Evolutionary conservation across 768 basidiomycete species (phyloP).

Genomic region (Boletus rex-veris): DNA sequence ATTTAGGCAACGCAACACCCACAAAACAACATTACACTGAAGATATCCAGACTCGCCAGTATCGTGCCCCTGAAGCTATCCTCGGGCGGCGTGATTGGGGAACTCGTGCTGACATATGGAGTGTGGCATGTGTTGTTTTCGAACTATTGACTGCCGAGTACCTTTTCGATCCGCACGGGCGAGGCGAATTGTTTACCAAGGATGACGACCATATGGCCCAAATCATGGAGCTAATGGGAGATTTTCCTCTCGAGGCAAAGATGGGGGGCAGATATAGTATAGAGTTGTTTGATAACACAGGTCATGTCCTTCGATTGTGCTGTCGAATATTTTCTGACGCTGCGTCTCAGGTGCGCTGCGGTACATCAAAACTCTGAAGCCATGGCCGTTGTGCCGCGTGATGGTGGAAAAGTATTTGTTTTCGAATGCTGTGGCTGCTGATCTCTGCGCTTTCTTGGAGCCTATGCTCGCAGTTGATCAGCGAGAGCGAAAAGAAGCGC

Average conservation of each 20-base stretch:
- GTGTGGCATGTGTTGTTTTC: constrained; percentile 86
- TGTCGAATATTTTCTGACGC: constrained; percentile 3
- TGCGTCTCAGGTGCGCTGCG: constrained; percentile 53
- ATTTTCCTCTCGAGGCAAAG: constrained; percentile 68
- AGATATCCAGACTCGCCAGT: constrained; percentile 96
- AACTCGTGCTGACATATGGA: constrained; percentile 85
- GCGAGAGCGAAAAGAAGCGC: constrained; percentile 62
- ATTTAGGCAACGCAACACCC: constrained; percentile 91
- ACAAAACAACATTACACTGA: constrained; percentile 89
- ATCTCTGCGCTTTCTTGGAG: constrained; percentile 62
- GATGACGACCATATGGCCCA: constrained; percentile 97
- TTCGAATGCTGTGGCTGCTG: constrained; percentile 50
- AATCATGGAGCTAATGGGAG: constrained; percentile 87
- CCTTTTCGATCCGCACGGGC: constrained; percentile 85
- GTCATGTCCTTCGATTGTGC: constrained; percentile 34
- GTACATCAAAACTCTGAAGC: constrained; percentile 70
- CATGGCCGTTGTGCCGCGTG: constrained; percentile 79
- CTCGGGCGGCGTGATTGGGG: constrained; percentile 86
- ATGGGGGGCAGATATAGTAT: constrained; percentile 82
- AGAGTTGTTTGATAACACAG: constrained; percentile 77
- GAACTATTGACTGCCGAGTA: constrained; percentile 90
- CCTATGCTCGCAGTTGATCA: constrained; percentile 77
- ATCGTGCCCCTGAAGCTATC: constrained; percentile 92
- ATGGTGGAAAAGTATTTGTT: constrained; percentile 89
- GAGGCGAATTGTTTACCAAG: constrained; percentile 79